Percentiles rank a stretch among this genome's conserved stretches.
These are phyloP conservation scores for Mortierella sp. DNA, from an alignment of 371 early-diverging fungal genomes.

Conservation along the genomic window DNA sequence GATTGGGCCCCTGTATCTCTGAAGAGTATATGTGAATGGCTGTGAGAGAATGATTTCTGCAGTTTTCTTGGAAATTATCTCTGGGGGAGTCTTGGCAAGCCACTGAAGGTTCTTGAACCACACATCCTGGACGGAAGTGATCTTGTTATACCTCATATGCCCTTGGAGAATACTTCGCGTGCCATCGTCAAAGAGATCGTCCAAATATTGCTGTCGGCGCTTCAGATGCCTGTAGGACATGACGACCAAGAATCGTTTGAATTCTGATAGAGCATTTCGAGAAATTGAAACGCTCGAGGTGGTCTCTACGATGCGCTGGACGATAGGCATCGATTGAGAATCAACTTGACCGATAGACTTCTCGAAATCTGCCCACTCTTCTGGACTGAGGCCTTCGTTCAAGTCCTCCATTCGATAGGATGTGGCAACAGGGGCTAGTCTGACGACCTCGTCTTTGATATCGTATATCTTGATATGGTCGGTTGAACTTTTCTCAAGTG, in stretches of 20 bases:
- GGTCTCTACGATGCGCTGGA: too few species aligned
- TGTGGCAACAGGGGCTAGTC: too few species aligned
- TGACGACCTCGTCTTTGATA: too few species aligned
- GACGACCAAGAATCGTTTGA: constrained; percentile 32
- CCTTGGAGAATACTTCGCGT: constrained; percentile 3
- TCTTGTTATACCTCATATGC: constrained; percentile 17
- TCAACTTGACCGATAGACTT: too few species aligned
- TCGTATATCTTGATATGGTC: too few species aligned
- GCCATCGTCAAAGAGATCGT: neutral
- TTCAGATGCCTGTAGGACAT: constrained; percentile 21
- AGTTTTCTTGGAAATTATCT: constrained; percentile 9
- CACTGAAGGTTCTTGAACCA: constrained; percentile 45
- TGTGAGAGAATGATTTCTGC: too few species aligned
- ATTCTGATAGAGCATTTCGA: constrained; percentile 13
- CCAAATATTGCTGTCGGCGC: constrained; percentile 19
- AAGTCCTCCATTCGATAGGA: too few species aligned
- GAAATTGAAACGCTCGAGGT: constrained; percentile 10
- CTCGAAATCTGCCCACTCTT: too few species aligned
- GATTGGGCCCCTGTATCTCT: neutral
- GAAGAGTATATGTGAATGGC: too few species aligned
- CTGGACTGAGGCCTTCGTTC: too few species aligned
- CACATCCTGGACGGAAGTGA: constrained; percentile 17
- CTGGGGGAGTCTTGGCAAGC: constrained; percentile 16
- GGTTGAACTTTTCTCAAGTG: too few species aligned
- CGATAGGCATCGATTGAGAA: too few species aligned